Evolutionary conservation across 371 early-diverging fungal genomes (phyloP), one percentile per base, ranked within the genome.

Genomic region (Rhizomucor pusillus): DNA sequence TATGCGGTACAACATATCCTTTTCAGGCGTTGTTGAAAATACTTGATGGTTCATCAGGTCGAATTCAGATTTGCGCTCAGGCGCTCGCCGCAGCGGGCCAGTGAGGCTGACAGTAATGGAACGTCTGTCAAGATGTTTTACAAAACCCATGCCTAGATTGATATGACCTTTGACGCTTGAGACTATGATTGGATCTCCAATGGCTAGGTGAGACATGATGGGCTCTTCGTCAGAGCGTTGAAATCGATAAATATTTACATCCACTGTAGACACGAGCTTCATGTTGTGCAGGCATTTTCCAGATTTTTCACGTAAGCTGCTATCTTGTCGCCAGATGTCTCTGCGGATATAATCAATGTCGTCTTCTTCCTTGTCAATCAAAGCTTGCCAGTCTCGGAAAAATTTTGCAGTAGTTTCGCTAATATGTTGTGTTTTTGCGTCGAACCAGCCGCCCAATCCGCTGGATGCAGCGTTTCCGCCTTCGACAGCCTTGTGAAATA

Each of bases 101-200:
- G 90, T 89, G 24, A 90, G 52, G 4, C 69, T 65, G 4, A 95
- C 65, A 0, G 64, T 70, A 3, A 96, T 66, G 5, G 64, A 63
- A 6, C 60, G 59, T 5, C 62, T 59, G 16, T 68, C 63, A 12
- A 92, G 14, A 0, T 74, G 74, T 9, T 62, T 52, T 10, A 94
- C 82, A 60, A 82, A 89, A 0, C 97, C 97, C 37, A 87, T 77
- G 0, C 90, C 90, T 1, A 96, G 56, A 10, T 89, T 91, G 57
- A 84, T 83, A 37, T 89, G 87, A 0, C 85, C 89, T 5, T 65
- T 63, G 52, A 90, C 90, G 6, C 86, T 81, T 0, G 94, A 93
- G 3, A 97, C 74, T 0, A 94, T 86, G 11, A 97, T 70, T 0
- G 88, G 84, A 59, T 97, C 98, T 7, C 94, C 94, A 0, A 80